phyloP scores from a whole-genome alignment of 169 alveolate genomes.

The Perkinsus olseni region DNA sequence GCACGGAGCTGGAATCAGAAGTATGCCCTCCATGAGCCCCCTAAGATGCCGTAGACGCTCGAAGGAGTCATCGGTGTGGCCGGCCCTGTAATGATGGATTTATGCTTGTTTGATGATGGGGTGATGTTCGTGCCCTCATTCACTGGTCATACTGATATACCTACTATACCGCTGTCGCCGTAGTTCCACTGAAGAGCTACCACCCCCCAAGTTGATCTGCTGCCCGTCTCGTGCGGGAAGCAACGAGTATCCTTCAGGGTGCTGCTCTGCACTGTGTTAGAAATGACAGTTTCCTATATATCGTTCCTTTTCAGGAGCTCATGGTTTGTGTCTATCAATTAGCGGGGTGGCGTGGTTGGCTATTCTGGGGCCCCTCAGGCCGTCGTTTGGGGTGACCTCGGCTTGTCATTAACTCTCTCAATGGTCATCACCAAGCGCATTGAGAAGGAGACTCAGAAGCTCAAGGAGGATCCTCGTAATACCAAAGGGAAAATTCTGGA shows the following conservation, averaged over 20 bases:
- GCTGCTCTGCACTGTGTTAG: not conserved
- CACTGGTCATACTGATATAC: too few species aligned
- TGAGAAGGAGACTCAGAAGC: conserved; percentile 45
- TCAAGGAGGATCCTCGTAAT: conserved; percentile 43
- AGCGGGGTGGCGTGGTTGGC: not conserved
- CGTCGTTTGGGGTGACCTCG: not conserved
- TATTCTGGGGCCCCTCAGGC: too few species aligned
- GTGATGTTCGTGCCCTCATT: too few species aligned
- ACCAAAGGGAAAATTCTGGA: not conserved
- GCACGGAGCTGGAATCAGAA: not conserved
- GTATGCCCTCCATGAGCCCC: not conserved
- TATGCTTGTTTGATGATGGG: too few species aligned
- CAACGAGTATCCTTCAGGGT: too few species aligned
- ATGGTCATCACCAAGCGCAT: conserved; percentile 40
- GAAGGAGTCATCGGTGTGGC: not conserved
- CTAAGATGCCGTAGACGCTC: not conserved
- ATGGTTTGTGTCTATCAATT: not conserved
- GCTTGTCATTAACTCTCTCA: not conserved
- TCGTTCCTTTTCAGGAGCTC: not conserved
- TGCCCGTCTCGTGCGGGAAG: too few species aligned
- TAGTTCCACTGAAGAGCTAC: too few species aligned
- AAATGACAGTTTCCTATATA: not conserved
- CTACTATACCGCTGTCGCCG: not conserved
- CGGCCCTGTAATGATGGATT: not conserved
- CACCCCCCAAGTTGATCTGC: too few species aligned